Conservation (phyloP, 805 yeast species). For the Metschnikowia lochheadii region DNA sequence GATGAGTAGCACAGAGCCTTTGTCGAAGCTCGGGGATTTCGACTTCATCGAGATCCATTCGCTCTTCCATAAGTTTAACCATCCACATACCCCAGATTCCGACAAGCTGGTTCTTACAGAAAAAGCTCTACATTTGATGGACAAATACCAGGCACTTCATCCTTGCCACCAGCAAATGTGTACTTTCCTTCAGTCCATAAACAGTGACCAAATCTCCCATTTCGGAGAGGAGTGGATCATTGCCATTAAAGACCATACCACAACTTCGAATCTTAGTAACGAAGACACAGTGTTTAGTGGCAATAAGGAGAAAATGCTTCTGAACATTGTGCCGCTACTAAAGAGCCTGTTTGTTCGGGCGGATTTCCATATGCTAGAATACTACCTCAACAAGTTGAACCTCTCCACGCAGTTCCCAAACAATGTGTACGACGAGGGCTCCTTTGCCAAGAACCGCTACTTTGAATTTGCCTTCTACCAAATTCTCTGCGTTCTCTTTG, state of each 20-base stretch:
- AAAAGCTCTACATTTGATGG: constrained; percentile 21
- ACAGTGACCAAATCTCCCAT: neutral
- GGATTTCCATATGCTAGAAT: constrained; percentile 19
- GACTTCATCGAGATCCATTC: constrained; percentile 11
- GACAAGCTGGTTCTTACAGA: constrained; percentile 5
- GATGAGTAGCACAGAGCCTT: neutral
- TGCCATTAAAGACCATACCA: constrained; percentile 2
- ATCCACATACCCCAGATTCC: neutral
- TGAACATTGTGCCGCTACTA: constrained; percentile 8
- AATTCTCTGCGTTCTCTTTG: constrained; percentile 19
- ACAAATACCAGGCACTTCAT: constrained; percentile 21
- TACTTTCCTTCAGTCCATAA: neutral
- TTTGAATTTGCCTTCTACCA: constrained; percentile 29
- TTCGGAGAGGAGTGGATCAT: constrained; percentile 11
- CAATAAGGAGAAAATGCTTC: constrained; percentile 8
- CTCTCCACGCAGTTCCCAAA: constrained; percentile 21
- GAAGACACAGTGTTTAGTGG: constrained; percentile 7
- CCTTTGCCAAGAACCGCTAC: constrained; percentile 22
- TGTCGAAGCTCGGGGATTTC: neutral
- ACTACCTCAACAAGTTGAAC: constrained; percentile 16
- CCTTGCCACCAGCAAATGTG: constrained; percentile 12
- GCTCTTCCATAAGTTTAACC: constrained; percentile 10
- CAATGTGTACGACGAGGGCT: constrained; percentile 22
- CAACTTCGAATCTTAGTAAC: constrained; percentile 6
- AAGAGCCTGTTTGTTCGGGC: constrained; percentile 15